Percentiles rank a stretch among this genome's conserved stretches.
These are phyloP conservation scores for Polygonum aviculare DNA, from an alignment of 148 eudicot species.

Conservation along the genomic window DNA sequence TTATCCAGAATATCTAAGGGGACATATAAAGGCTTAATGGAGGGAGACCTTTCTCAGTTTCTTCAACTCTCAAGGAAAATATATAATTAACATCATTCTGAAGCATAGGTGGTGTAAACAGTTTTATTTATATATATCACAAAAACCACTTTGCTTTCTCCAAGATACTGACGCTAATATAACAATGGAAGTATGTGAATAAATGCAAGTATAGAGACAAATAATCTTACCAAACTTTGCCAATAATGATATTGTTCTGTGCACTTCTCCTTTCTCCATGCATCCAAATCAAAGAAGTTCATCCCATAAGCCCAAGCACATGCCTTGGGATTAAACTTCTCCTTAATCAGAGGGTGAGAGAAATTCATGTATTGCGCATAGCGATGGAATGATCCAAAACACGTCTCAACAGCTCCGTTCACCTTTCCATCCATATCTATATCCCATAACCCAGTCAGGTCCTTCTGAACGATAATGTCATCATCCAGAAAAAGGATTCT, in stretches of 20 bases:
- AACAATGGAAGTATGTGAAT: neutral
- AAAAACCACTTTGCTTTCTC: neutral
- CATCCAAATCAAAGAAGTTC: constrained; percentile 32
- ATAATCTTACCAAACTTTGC: constrained; percentile 24
- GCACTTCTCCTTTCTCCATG: constrained; percentile 32
- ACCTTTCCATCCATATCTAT: constrained; percentile 36
- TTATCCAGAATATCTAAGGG: too few relatives aligned
- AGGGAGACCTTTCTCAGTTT: too few relatives aligned
- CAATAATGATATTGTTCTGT: constrained; percentile 31
- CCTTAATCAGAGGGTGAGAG: constrained; percentile 29
- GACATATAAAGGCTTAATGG: too few relatives aligned
- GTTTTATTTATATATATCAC: too few relatives aligned
- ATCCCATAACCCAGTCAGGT: constrained; percentile 31
- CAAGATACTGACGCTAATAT: neutral
- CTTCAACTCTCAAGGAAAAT: neutral
- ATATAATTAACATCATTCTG: neutral
- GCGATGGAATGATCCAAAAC: constrained; percentile 27
- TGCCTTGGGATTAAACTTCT: constrained; percentile 26
- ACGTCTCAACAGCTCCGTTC: constrained; percentile 28
- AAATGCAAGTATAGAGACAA: neutral
- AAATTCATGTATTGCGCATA: constrained; percentile 30
- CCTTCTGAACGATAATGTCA: constrained; percentile 27
- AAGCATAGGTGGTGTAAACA: neutral
- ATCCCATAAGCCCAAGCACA: constrained; percentile 34
- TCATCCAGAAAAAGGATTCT: constrained; percentile 30